Evolutionary conservation across 768 basidiomycete species (phyloP).

Genomic region (Xanthoconium stramineum): DNA sequence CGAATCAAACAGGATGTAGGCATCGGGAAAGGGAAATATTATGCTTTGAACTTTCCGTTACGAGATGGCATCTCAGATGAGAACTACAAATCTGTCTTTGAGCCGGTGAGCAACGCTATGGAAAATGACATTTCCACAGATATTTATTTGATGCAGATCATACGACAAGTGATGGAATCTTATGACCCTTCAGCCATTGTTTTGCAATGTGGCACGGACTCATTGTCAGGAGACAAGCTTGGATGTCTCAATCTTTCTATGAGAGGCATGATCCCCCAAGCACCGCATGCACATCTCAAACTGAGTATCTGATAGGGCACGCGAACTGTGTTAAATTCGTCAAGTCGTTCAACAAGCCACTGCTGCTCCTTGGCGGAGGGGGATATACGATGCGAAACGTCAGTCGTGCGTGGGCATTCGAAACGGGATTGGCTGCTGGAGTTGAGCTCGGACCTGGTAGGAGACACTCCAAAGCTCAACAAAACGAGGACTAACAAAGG

Average conservation of each 20-base stretch:
- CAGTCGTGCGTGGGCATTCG: constrained; percentile 95
- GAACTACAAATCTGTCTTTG: constrained; percentile 91
- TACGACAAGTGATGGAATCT: constrained; percentile 88
- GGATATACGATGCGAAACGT: constrained; percentile 99
- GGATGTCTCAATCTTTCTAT: constrained; percentile 96
- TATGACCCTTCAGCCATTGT: constrained; percentile 96
- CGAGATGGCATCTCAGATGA: constrained; percentile 95
- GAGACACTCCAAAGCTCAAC: constrained; percentile 2
- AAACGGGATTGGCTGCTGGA: constrained; percentile 97
- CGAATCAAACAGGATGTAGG: constrained; percentile 69
- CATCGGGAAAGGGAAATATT: constrained; percentile 91
- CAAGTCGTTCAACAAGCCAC: constrained; percentile 91
- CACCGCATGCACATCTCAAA: not conserved
- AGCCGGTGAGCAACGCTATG: constrained; percentile 62
- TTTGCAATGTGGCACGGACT: constrained; percentile 96
- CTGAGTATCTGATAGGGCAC: constrained; percentile 56
- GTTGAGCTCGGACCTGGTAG: constrained; percentile 85
- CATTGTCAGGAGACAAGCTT: constrained; percentile 92
- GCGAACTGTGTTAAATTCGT: constrained; percentile 97
- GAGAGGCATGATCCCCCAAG: constrained; percentile 52
- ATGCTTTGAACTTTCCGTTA: constrained; percentile 91
- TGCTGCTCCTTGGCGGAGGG: constrained; percentile 94
- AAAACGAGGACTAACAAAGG: constrained; percentile 2
- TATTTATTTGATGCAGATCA: constrained; percentile 56
- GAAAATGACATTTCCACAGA: not conserved